Evolutionary conservation across 495 filamentous ascomycete species (phyloP), one percentile per base, ranked within the genome.

Genomic region (Aspergillus panamensis): DNA sequence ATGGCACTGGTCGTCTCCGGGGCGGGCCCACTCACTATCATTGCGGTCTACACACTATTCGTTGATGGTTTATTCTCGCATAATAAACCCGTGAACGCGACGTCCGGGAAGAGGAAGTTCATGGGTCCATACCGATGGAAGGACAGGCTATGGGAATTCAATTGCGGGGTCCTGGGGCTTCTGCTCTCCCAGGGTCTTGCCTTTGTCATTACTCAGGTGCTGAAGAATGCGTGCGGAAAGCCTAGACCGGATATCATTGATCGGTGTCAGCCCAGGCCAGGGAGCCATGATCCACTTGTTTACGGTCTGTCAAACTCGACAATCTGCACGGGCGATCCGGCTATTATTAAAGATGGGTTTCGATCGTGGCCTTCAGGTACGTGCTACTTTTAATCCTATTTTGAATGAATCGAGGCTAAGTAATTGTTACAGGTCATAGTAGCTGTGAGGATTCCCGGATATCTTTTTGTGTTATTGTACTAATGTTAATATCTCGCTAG

Each of bases 191-290:
- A 87, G 21, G 81, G 80, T 30, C 70, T 83, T 10, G 78, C 87
- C 1, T 93, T 90, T 74, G 80, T 91, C 44, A 86, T 94, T 39
- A 93, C 89, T 3, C 87, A 88, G 44, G 87, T 83, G 12, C 81
- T 96, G 72, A 96, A 96, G 77, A 94, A 91, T 71, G 79, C 89
- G 2, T 90, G 88, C 60, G 91, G 91, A 37, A 95, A 94, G 67
- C 91, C 91, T 9, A 74, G 91, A 58, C 91, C 91, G 0, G 91
- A 96, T 76, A 69, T 96, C 7, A 84, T 96, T 31, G 80, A 78
- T 55, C 79, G 90, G 50, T 90, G 89, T 67, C 70, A 81, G 55
- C 87, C 86, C 14, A 47, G 67, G 40, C 25, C 60, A 33, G 56
- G 75, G 47, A 67, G 79, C 65, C 47, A 65, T 37, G 67, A 82